A percentile compares a stretch with the other conserved stretches of the same genome.
phyloP scores from a whole-genome alignment of 2,329 filamentous ascomycete genomes.

The Boeremia lycopersici region DNA sequence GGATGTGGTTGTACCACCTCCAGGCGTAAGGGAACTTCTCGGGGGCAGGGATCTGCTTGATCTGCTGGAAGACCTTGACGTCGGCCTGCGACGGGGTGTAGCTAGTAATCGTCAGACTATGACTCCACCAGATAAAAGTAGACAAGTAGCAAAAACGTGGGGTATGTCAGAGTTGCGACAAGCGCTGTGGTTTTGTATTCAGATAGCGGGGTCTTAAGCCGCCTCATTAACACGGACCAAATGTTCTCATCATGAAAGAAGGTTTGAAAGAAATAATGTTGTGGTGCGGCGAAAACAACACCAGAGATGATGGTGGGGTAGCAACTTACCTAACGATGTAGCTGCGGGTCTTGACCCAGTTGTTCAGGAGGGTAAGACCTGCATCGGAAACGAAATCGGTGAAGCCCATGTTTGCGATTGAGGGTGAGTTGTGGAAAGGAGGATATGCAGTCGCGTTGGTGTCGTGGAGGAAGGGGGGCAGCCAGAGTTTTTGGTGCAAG shows the following conservation, averaged over 20 bases:
- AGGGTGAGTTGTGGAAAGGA: constrained; percentile 16
- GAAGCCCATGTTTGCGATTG: constrained; percentile 67
- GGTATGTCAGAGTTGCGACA: constrained; percentile 72
- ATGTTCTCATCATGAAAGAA: constrained; percentile 76
- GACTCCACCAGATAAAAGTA: constrained; percentile 18
- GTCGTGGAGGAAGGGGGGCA: constrained; percentile 21
- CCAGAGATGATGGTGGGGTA: constrained; percentile 32
- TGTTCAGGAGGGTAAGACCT: constrained; percentile 72
- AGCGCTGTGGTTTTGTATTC: constrained; percentile 76
- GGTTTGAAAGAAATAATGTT: constrained; percentile 26
- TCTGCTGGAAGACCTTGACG: constrained; percentile 91
- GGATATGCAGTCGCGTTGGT: constrained; percentile 20
- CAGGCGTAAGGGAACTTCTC: constrained; percentile 91
- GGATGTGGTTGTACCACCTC: constrained; percentile 99
- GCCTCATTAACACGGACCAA: constrained; percentile 97
- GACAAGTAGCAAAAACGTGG: constrained; percentile 23
- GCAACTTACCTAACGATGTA: constrained; percentile 81
- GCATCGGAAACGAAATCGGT: constrained; percentile 69
- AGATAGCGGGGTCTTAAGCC: constrained; percentile 87
- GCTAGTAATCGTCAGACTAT: constrained; percentile 50
- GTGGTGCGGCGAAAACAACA: constrained; percentile 27
- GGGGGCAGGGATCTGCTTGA: constrained; percentile 75
- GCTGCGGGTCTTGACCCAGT: constrained; percentile 75
- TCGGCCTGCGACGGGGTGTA: constrained; percentile 87
- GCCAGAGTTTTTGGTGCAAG: constrained; percentile 29